phyloP scores from a whole-genome alignment of 140 eudicot species.

The Cichorium intybus region DNA sequence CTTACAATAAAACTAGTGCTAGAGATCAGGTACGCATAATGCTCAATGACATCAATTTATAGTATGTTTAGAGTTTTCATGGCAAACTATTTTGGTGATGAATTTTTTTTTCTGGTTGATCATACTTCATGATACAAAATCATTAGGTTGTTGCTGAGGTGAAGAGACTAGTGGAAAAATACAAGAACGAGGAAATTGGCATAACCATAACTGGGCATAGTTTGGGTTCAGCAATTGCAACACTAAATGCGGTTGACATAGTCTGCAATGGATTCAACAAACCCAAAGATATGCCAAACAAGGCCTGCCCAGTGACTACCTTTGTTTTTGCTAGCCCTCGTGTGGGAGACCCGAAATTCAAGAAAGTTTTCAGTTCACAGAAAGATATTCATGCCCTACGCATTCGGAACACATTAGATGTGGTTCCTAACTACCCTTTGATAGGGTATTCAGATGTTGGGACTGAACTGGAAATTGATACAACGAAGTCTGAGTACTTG shows the following conservation, averaged over 20 bases:
- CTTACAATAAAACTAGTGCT: conserved; percentile 51
- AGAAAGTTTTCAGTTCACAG: conserved; percentile 16
- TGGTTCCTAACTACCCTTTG: conserved; percentile 53
- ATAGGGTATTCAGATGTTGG: conserved; percentile 65
- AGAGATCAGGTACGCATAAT: conserved; percentile 55
- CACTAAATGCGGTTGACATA: conserved; percentile 61
- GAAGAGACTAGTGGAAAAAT: conserved; percentile 46
- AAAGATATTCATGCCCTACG: conserved; percentile 38
- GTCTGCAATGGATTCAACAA: conserved; percentile 44
- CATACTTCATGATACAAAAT: background rate
- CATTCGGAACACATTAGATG: conserved; percentile 39
- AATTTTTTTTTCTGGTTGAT: background rate
- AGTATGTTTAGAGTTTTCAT: background rate
- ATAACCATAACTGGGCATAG: conserved; percentile 74
- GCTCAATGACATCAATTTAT: too few relatives aligned
- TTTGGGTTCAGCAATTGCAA: conserved; percentile 68
- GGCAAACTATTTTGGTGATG: background rate
- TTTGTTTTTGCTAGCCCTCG: conserved; percentile 62
- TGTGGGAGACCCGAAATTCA: conserved; percentile 53
- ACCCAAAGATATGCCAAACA: conserved; percentile 34
- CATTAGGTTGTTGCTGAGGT: conserved; percentile 50
- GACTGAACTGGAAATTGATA: conserved; percentile 44
- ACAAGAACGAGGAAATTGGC: conserved; percentile 71
- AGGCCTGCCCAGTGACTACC: conserved; percentile 48
- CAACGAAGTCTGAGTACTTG: conserved; percentile 40